Base-by-base conservation (phyloP, 306 rosid genomes). In the Chamaecrista fasciculata region DNA sequence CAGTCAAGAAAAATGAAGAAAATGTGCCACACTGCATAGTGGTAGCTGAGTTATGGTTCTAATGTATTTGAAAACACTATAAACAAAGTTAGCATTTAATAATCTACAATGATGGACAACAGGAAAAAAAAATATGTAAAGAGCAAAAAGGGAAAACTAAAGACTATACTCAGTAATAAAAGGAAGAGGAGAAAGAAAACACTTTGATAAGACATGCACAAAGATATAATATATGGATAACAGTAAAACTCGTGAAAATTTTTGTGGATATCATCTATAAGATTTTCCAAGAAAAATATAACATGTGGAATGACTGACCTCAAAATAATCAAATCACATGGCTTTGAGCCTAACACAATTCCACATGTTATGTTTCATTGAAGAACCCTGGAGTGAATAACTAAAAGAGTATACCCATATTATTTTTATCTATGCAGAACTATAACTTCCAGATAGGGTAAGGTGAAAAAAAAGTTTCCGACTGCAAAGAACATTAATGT, bases 1-100 rank as follows among this genome's bases (percentile, higher is more conserved):
- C 69, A 78, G 83, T 82, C 75, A 49, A 61, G 62, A 67, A 47
- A 57, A 33, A 65, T 39, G 2, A 26, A 28, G 57, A 14, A 9
- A 49, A 69, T 24, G 69, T 3, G 71, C 3, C 15, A 59, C 25
- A 47, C 16, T 34, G 49, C 18, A 60, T 28, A 20, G 39, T 39
- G 44, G 19, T 69, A 24, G 70, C 44, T 4, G 24, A 18, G n/a
- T 31, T 42, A 29, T 67, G 19, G 60, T 47, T 34, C 8, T 26
- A 42, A 24, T 24, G 62, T n/a, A 44, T 50, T 23, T 19, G 26
- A 19, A 33, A 33, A 36, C 8, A 33, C 2, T 20, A 23, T 51
- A 36, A 57, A 67, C 16, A 33, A 20, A 18, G 26, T 40, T n/a
- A 18, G 47, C 69, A 50, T 31, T 20, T 72, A 14, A 29, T 14